Evolutionary conservation across 768 basidiomycete species (phyloP).

Genomic region (Lyophyllum decastes): DNA sequence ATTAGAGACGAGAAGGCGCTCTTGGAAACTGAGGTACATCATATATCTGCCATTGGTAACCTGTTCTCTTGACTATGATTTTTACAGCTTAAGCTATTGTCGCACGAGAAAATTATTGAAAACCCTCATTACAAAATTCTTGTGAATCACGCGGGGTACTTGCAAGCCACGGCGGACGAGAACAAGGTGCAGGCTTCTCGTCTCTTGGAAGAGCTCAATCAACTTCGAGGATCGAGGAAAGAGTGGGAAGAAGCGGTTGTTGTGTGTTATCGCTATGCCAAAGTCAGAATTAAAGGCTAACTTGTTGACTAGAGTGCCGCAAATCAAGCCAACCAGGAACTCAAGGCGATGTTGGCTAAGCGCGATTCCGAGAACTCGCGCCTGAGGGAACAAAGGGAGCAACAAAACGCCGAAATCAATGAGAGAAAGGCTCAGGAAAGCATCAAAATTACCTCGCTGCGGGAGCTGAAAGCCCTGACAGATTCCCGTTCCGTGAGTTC

Average conservation of each 20-base stretch:
- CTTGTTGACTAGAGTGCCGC: conserved; percentile 30
- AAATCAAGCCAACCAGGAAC: conserved; percentile 59
- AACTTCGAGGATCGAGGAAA: conserved; percentile 37
- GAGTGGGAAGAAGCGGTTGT: conserved; percentile 47
- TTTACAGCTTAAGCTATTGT: conserved; percentile 38
- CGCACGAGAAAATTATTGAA: conserved; percentile 48
- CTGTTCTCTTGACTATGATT: not conserved
- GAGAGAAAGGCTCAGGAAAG: conserved; percentile 70
- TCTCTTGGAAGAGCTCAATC: conserved; percentile 45
- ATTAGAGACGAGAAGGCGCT: conserved; percentile 46
- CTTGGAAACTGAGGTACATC: conserved; percentile 47
- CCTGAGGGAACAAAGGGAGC: conserved; percentile 73
- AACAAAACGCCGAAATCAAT: conserved; percentile 58
- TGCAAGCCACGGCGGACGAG: conserved; percentile 45
- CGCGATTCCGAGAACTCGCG: conserved; percentile 68
- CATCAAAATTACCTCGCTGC: conserved; percentile 55
- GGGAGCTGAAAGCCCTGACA: conserved; percentile 67
- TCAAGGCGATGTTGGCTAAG: conserved; percentile 59
- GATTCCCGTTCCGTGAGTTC: conserved; percentile 57
- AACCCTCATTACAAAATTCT: conserved; percentile 58
- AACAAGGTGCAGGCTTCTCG: conserved; percentile 36
- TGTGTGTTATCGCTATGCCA: conserved; percentile 34
- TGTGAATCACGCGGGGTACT: conserved; percentile 49
- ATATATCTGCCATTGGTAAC: not conserved
- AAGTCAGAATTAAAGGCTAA: conserved; percentile 8